Evolutionary conservation across 140 eudicot genomes (phyloP).

Genomic region (Ambrosia hybrid): DNA sequence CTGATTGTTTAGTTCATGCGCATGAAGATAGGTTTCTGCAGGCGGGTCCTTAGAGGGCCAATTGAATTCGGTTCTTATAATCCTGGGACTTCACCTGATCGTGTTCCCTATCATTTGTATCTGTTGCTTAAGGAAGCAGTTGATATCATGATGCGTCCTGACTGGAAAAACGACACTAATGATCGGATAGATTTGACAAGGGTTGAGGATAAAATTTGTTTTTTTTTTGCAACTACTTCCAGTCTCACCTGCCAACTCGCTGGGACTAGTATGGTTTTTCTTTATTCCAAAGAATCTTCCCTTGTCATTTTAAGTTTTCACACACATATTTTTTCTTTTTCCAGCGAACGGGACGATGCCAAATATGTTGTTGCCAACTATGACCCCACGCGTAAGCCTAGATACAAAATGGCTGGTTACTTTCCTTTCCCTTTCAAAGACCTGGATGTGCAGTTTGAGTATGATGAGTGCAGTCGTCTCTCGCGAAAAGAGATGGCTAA

Average conservation of each 20-base stretch:
- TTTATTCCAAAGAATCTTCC: neutral
- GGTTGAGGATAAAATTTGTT: neutral
- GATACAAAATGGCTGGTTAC: neutral
- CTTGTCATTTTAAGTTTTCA: neutral
- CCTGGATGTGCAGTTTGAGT: neutral
- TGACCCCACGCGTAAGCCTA: too few relatives aligned
- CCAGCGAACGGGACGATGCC: neutral
- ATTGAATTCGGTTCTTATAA: neutral
- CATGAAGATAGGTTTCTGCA: too few relatives aligned
- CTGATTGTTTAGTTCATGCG: too few relatives aligned
- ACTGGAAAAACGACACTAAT: too few relatives aligned
- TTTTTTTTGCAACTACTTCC: neutral
- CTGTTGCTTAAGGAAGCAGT: neutral
- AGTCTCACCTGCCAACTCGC: neutral
- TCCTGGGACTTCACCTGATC: neutral
- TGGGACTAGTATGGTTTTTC: neutral
- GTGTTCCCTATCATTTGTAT: too few relatives aligned
- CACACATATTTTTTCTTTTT: neutral
- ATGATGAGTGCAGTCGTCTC: neutral
- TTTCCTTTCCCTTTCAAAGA: neutral
- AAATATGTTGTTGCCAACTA: neutral
- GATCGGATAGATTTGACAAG: neutral
- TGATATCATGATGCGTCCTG: neutral
- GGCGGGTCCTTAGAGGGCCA: neutral
- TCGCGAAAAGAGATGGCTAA: too few relatives aligned